A percentile compares a stretch with the other conserved stretches of the same genome.
Conservation (phyloP, 2,329 filamentous ascomycete genomes). For the Hymenoscyphus linearis region DNA sequence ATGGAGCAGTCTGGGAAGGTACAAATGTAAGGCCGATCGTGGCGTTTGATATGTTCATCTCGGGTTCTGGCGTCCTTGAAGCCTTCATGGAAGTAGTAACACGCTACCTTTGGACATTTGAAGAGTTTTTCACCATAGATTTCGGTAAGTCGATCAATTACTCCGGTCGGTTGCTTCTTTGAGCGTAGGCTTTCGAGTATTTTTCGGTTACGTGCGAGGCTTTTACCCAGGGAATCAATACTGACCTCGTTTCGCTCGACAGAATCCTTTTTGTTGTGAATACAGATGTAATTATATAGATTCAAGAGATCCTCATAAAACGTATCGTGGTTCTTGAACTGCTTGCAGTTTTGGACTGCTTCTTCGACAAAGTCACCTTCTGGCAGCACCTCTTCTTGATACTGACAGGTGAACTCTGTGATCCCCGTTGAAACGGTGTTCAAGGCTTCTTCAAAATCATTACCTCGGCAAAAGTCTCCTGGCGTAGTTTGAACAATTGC, state of each 20-base stretch:
- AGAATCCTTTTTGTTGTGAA: background rate
- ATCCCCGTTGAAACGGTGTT: background rate
- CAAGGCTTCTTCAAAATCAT: background rate
- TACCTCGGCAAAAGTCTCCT: background rate
- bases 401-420: background rate
- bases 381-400: background rate
- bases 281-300: background rate
- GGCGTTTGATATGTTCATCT: conserved; percentile 34
- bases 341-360: background rate
- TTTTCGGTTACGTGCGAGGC: conserved; percentile 5
- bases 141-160: background rate
- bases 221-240: background rate
- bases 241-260: background rate
- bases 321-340: background rate
- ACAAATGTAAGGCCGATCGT: conserved; percentile 36
- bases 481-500: conserved; percentile 13
- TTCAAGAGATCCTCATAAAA: conserved; percentile 3
- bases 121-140: conserved; percentile 34
- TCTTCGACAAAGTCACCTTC: background rate
- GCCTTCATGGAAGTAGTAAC: conserved; percentile 38
- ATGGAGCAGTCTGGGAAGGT: conserved; percentile 30
- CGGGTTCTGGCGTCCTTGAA: conserved; percentile 31
- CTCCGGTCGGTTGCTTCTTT: background rate
- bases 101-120: conserved; percentile 37
- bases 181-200: conserved; percentile 4